Evolutionary conservation across 2,329 filamentous ascomycete genomes (phyloP).

Genomic region (Ceratocystis papillata): DNA sequence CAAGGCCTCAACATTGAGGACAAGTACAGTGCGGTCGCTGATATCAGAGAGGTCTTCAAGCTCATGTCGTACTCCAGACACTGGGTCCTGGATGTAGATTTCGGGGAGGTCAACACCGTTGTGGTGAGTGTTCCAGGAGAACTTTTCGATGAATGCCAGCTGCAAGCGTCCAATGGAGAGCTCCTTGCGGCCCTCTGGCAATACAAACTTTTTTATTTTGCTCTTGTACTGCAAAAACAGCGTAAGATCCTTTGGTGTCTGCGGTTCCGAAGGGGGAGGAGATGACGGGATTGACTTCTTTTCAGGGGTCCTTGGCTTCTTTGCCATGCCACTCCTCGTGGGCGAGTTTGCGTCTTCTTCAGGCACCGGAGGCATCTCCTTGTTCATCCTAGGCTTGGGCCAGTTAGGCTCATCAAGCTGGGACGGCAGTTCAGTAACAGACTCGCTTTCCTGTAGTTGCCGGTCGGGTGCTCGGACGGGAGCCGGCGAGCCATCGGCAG

Average conservation of each 20-base stretch:
- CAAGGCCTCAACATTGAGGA: constrained; percentile 80
- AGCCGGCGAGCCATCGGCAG: constrained; percentile 17
- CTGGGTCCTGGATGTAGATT: constrained; percentile 92
- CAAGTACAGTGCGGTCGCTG: constrained; percentile 90
- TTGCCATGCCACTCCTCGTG: constrained; percentile 22
- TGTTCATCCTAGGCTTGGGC: constrained; percentile 11
- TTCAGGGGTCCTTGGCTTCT: constrained; percentile 24
- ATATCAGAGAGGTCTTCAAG: constrained; percentile 86
- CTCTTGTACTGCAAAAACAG: constrained; percentile 94
- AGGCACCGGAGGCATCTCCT: constrained; percentile 20
- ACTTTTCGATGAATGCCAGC: constrained; percentile 96
- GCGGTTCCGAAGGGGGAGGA: constrained; percentile 51
- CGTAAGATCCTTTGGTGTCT: constrained; percentile 72
- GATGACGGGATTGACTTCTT: constrained; percentile 28
- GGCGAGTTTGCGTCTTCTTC: neutral
- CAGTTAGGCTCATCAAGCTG: constrained; percentile 9
- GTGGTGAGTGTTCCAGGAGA: constrained; percentile 95
- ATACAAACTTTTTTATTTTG: constrained; percentile 90
- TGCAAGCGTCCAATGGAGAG: constrained; percentile 81
- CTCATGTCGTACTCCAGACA: constrained; percentile 94
- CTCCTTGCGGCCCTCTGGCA: constrained; percentile 72
- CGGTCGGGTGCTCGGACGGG: constrained; percentile 8
- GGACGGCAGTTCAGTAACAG: constrained; percentile 3
- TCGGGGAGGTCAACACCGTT: constrained; percentile 89
- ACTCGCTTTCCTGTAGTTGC: constrained; percentile 22